Evolutionary conservation across 1,284 basidiomycete genomes (phyloP), one percentile per base, ranked within the genome.

Genomic region (Moniliella sp.): DNA sequence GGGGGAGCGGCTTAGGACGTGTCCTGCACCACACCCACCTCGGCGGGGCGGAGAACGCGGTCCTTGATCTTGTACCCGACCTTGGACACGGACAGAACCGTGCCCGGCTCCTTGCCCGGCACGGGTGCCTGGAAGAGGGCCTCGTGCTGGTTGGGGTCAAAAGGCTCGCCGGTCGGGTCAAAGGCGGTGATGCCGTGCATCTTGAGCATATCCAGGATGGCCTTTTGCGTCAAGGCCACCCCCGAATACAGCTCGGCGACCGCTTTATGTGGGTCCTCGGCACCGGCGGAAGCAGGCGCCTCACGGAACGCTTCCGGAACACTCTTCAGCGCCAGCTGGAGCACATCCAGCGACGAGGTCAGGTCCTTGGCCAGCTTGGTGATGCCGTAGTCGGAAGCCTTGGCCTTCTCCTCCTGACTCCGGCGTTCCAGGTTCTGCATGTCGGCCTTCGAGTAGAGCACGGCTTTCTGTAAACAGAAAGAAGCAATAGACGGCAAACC

Each of bases 111-210:
- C 65, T 81, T 84, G 25, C 72, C 78, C 1, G 67, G 66, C 35
- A 88, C 71, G n/a, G 86, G 84, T 13, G 74, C 80, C 65, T 88
- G 82, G 66, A 82, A 94, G 19, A 91, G 68, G 4, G 91, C 88
- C 65, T 97, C 88, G 60, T 94, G 88, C 29, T 68, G 64, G 62
- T 88, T 91, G 18, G 88, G 88, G 64, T 97, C 83, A 53, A 97
- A 97, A 50, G 68, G 69, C 60, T 91, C 79, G 34, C 86, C 88
- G 0, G 73, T 76, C 12, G 86, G 84, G 57, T 91, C 80, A 52
- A 84, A 88, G 2, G 76, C 73, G 42, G 76, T 79, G 57, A 97
- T 74, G 40, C 86, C 78, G 64, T 86, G 81, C 61, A 80, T 76
- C 64, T 75, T 78, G 27, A 97, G 71, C 9, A 81, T 88, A 62